These are phyloP conservation scores for Metrosideros polymorpha DNA, from an alignment of 441 rosid species.

Conservation along the genomic window DNA sequence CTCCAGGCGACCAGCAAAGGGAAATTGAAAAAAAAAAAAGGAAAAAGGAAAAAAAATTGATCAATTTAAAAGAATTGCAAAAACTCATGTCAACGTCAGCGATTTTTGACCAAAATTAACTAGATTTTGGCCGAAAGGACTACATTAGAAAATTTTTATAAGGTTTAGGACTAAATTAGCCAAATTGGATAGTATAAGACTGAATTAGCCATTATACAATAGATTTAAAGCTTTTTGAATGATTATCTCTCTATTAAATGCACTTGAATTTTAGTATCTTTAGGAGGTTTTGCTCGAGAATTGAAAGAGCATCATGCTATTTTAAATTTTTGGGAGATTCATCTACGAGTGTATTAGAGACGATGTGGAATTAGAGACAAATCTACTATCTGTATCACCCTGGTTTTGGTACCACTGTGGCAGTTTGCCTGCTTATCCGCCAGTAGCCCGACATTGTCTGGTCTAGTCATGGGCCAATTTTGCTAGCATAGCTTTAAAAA, in stretches of 20 bases:
- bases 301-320: neutral
- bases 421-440: neutral
- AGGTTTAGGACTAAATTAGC: no score
- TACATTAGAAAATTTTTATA: neutral
- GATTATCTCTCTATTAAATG: neutral
- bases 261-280: neutral
- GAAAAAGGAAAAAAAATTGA: no score
- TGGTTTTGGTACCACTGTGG: neutral
- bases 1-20: no score
- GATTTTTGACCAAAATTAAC: neutral
- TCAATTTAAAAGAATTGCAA: no score
- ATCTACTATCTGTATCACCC: neutral
- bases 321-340: neutral
- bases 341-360: neutral
- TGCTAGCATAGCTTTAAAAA: neutral
- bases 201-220: neutral
- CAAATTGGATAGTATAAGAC: neutral
- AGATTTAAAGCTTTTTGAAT: neutral
- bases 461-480: neutral
- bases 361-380: no score
- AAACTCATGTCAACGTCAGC: no score
- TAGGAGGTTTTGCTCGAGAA: neutral
- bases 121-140: accelerated
- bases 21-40: no score
- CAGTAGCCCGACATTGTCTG: neutral